Base-by-base conservation (phyloP, 2,329 filamentous ascomycete genomes). In the Alternaria gansuensis region DNA sequence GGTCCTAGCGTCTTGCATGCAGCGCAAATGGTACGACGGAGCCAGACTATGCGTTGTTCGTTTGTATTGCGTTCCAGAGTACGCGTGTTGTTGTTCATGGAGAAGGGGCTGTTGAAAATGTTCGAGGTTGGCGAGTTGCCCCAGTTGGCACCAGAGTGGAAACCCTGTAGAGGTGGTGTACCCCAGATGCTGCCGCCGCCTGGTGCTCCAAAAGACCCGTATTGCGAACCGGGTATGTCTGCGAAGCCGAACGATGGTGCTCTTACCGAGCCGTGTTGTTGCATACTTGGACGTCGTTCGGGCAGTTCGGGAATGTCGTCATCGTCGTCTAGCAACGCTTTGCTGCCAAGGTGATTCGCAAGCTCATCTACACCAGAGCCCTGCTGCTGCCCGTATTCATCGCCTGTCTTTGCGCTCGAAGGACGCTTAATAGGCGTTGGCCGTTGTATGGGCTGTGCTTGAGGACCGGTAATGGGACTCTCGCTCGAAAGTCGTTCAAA, bases 351-450 rank as follows among this genome's bases (percentile, higher is more conserved):
- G 68, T 95, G 93, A 60, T 89, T 86, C 62, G 88, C 90, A 54
- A 91, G 80, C 48, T 91, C 87, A 54, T 94, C 92, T 21, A 92
- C 81, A 55, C 89, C 88, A 26, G 83, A 82, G 3, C 60, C 69
- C 4, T 13, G 24, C 24, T 53, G 71, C 45, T 63, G 73, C 40
- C 74, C 75, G 58, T 75, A 72, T 21, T 81, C 78, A 40, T 83
- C 83, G 54, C 81, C 81, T 29, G 85, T 84, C 62, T 83, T 83
- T 9, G 84, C 87, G 75, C 93, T 97, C 14, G 89, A 88, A 0
- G 95, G 94, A 33, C 93, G 87, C 62, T 94, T 92, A 63, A 98
- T 97, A 0, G 94, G 94, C 24, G 91, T 87, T 26, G 93, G 94
- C 53, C 93, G 86, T 44, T 89, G 85, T 60, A 96, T 94, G 1